Base-by-base conservation (phyloP, 345 rosid species). In the Euphorbia lathyris region DNA sequence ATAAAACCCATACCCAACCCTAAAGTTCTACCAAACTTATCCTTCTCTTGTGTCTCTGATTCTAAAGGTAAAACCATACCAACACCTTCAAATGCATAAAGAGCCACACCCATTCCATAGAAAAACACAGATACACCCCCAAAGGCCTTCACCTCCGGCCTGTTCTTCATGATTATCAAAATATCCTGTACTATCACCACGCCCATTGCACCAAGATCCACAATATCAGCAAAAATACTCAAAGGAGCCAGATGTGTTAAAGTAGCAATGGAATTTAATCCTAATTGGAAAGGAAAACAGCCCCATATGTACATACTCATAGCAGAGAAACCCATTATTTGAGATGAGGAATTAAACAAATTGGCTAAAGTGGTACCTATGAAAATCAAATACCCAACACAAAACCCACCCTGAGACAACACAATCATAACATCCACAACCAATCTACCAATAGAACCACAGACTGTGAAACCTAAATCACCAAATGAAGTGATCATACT, bases 211-310 rank as follows among this genome's bases (percentile, higher is more conserved):
- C 77, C 92, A 7, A 91, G 80, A 79, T 91, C 98, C 58, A 91
- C 87, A 36, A 91, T 53, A 72, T 93, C 97, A n/a, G 98, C 96
- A 69, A 93, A 89, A 12, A 93, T 91, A 76, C 98, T 93, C 69
- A 91, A 71, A 34, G 97, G 98, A 7, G 98, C 98, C 80, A 89
- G 69, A 77, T 91, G 91, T 67, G 98, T 91, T 70, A 93, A 78
- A 2, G 88, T 84, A 52, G 86, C 75, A 38, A 93, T 78, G 1
- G 96, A 91, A 82, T 83, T 93, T 52, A 91, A 58, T 20, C 91
- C 97, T 43, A 93, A 79, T 52, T 93, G 97, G 68, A 93, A 91
- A 0, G 96, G 98, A 23, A 93, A 86, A 71, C 90, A 88, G 14
- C 82, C 88, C 94, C 94, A 89, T 34, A 91, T 78, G 76, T 75